A percentile compares a stretch with the other conserved stretches of the same genome.
Conservation (phyloP, 345 rosid species). For the Conringia planisiliqua region DNA sequence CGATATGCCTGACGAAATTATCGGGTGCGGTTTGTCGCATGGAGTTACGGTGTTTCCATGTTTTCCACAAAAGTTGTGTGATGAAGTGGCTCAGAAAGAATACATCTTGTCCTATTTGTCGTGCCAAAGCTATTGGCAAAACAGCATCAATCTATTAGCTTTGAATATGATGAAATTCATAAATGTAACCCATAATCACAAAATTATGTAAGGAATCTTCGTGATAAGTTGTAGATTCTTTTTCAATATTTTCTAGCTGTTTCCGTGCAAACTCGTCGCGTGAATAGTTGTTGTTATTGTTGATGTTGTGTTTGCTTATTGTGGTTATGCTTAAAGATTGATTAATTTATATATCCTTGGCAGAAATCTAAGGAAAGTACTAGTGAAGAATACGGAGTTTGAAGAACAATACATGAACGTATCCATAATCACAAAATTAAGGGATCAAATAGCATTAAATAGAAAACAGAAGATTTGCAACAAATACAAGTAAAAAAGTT, state of each 20-base stretch:
- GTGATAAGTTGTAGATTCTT: too few species aligned
- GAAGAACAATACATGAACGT: conserved; percentile 14
- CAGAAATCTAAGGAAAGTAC: background rate
- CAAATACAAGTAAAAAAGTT: background rate
- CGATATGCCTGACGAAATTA: background rate
- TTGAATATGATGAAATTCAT: too few species aligned
- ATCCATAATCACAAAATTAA: conserved; percentile 19
- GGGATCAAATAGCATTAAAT: background rate
- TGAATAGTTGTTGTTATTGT: too few species aligned
- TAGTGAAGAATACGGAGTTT: background rate
- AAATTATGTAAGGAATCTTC: too few species aligned
- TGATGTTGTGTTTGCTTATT: too few species aligned
- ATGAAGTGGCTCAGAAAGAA: background rate
- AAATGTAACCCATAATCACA: too few species aligned
- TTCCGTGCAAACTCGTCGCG: too few species aligned
- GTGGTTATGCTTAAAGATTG: too few species aligned
- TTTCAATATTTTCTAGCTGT: too few species aligned
- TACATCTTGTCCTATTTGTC: conserved; percentile 2
- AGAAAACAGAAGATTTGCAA: background rate
- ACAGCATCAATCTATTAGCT: background rate
- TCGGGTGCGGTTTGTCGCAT: background rate
- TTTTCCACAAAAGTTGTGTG: background rate
- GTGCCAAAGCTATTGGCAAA: background rate
- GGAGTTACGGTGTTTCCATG: conserved; percentile 4
- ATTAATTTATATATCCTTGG: background rate